Conservation (phyloP, 208 protist genomes). For the Trichomonas tenax region DNA sequence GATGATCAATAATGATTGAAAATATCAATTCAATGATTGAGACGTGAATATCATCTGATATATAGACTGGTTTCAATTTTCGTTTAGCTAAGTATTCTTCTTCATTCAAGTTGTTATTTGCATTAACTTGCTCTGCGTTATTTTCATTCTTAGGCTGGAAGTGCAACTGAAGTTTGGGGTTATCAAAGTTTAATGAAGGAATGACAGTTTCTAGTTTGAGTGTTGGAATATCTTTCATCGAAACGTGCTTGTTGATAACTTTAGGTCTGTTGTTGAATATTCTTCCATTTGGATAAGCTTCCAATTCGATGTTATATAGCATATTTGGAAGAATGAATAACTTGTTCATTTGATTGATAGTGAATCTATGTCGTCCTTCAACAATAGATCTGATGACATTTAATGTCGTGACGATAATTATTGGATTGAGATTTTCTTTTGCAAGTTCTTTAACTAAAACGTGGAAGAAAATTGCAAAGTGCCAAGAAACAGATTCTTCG, state of each 20-base stretch:
- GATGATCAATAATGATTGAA: not conserved
- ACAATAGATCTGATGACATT: not conserved
- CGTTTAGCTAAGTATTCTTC: not conserved
- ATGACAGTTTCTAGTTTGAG: not conserved
- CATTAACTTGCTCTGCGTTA: not conserved
- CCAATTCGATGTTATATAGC: not conserved
- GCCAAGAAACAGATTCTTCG: not conserved
- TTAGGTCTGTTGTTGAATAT: not conserved
- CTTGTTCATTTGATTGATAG: not conserved
- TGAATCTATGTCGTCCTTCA: not conserved
- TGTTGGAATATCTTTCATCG: not conserved
- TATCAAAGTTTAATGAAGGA: not conserved
- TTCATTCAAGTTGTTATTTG: not conserved
- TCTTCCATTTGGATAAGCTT: not conserved
- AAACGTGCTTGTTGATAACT: not conserved
- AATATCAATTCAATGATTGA: not conserved
- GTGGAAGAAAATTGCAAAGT: not conserved
- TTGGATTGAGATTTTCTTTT: not conserved
- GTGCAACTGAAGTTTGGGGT: not conserved
- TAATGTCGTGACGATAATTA: not conserved
- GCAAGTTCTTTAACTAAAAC: not conserved
- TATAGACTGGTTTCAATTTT: not conserved
- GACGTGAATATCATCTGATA: not conserved
- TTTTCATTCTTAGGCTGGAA: not conserved
- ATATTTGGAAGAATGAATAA: not conserved